These are phyloP conservation scores for Venturia oleaginea DNA, from an alignment of 2,329 filamentous ascomycete genomes.

Conservation along the genomic window DNA sequence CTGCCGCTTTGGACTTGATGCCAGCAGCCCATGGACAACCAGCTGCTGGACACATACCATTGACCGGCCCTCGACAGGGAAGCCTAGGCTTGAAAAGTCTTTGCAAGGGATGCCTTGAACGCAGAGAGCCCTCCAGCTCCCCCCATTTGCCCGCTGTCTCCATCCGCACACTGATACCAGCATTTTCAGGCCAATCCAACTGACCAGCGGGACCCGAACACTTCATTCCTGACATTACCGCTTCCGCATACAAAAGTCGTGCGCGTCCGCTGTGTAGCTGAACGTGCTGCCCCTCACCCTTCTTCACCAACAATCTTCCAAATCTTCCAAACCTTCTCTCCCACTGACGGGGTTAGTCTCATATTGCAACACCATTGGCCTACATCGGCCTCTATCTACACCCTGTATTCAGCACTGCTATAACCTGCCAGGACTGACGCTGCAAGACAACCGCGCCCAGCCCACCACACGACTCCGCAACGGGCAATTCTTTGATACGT, in stretches of 20 bases:
- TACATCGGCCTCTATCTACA: neutral
- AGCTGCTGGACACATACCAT: conserved; percentile 13
- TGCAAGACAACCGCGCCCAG: neutral
- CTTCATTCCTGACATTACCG: conserved; percentile 6
- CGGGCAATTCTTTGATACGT: conserved; percentile 1
- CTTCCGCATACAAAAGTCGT: conserved; percentile 10
- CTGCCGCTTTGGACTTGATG: conserved; percentile 4
- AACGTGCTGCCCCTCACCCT: conserved; percentile 3
- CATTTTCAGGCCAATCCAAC: conserved; percentile 9
- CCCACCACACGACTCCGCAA: neutral
- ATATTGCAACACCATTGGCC: neutral
- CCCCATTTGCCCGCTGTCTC: conserved; percentile 11
- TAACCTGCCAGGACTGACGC: conserved; percentile 1
- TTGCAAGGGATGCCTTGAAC: conserved; percentile 9
- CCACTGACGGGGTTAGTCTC: conserved; percentile 10
- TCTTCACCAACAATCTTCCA: too few species aligned
- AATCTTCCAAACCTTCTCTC: neutral
- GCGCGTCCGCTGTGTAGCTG: neutral
- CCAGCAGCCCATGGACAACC: conserved; percentile 13
- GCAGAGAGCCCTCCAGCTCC: neutral
- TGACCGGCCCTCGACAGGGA: conserved; percentile 13
- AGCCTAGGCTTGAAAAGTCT: conserved; percentile 6
- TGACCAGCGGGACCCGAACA: conserved; percentile 5
- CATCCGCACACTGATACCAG: conserved; percentile 8
- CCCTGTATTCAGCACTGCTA: neutral